Evolutionary conservation across 208 protist genomes (phyloP), one percentile per base, ranked within the genome.

Genomic region (Tetramitus jugosus): DNA sequence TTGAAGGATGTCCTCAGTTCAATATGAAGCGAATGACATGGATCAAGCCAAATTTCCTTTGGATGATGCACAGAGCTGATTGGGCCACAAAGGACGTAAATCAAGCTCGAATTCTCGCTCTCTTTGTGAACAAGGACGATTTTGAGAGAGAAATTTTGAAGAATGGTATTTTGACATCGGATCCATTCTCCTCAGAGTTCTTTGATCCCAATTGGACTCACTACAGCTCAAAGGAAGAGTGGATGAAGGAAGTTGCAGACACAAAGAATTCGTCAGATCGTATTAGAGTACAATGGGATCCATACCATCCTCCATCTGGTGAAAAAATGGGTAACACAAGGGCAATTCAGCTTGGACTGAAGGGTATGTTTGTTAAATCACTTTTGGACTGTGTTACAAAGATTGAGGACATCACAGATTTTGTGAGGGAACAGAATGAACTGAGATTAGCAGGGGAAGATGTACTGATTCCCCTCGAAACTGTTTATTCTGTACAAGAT

Each of bases 11-110:
- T 60, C 14, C 43, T 26, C 33, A 3, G 2, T 76, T 76, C 31
- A 13, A 23, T 43, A 23, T 31, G 33, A 76, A 35, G 10, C 8
- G 69, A 43, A 60, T 60, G 46, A 76, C 46, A 23, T 76, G 69
- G 69, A 60, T 76, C 20, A 76, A 76, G 60, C 26, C 69, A 1
- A 76, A 76, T 60, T 76, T 53, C 60, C 42, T 76, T 1, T 76
- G 69, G 69, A 76, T 76, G 69, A 56, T 60, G 46, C 60, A 76
- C 46, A 56, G 69, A 42, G 20, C 7, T 39, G 46, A 42, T 31
- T 76, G 17, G 45, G n/a, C 43, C 0, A 52, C 13, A 3, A 46
- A n/a, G 14, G 31, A 26, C 4, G 29, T 33, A 29, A 76, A 76
- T 43, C 69, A 76, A 76, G 29, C 3, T 4, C 7, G 39, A 40